Evolutionary conservation across 306 rosid species (phyloP).

Genomic region (Castanopsis chinensis): DNA sequence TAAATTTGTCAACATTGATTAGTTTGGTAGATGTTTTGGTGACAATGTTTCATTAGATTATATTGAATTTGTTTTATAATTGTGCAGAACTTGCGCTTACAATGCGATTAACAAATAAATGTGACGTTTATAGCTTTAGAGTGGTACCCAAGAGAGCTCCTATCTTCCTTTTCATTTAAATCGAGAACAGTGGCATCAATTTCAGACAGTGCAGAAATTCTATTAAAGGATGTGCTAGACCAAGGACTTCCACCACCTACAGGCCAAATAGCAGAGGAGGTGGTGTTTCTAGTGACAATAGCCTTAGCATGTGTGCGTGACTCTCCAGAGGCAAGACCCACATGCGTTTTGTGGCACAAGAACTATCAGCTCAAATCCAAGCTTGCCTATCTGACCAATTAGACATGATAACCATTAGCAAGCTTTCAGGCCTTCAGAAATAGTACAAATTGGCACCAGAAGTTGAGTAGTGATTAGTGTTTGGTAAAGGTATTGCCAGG

Average conservation of each 20-base stretch:
- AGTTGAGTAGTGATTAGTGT: background rate
- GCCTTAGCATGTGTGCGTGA: constrained; percentile 51
- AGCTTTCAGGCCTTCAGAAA: constrained; percentile 25
- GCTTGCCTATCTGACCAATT: constrained; percentile 34
- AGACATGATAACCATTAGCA: constrained; percentile 32
- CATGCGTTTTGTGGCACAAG: constrained; percentile 68
- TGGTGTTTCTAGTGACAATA: constrained; percentile 34
- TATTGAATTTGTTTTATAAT: background rate
- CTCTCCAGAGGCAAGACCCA: constrained; percentile 55
- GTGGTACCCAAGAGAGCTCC: constrained; percentile 66
- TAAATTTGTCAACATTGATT: background rate
- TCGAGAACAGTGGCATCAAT: background rate
- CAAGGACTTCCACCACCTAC: constrained; percentile 54
- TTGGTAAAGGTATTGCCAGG: background rate
- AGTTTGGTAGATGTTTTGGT: background rate
- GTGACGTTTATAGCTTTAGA: constrained; percentile 67
- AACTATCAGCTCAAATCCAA: constrained; percentile 40
- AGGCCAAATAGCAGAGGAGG: constrained; percentile 36
- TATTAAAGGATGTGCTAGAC: constrained; percentile 55
- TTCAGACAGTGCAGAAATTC: constrained; percentile 21
- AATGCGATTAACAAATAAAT: constrained; percentile 49
- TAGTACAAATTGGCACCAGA: constrained; percentile 6
- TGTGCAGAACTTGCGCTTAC: constrained; percentile 60
- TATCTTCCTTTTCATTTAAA: constrained; percentile 19
- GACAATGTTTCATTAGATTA: background rate